Evolutionary conservation across 192 early-diverging fungal genomes (phyloP), one percentile per base, ranked within the genome.

Genomic region (Entomortierella lignicola): DNA sequence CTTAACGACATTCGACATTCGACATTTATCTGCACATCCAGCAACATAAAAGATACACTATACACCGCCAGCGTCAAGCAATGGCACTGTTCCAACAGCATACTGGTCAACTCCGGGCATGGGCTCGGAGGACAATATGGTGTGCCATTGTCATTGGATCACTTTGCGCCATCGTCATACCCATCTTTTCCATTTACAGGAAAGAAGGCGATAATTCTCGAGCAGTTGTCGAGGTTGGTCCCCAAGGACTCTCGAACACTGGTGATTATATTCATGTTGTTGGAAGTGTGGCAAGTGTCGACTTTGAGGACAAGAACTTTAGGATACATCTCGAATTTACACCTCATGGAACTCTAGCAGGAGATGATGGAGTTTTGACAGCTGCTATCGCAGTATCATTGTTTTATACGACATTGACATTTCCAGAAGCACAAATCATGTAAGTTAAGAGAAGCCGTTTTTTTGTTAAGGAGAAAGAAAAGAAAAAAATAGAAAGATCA

Each of bases 241-340:
- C 74, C 1, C 74, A 69, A 34, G 74, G 61, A 4, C 66, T 77
- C 0, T 77, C 74, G 0, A 66, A 77, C 21, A 77, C 74, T 12
- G 74, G 74, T 1, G 74, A 77, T 39, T 83, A 71, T 42, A 73
- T 83, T 23, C 72, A 77, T 42, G 82, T 83, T 15, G 60, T 77
- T 0, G 74, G 74, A 7, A 71, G 79, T 32, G 70, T 85, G 12
- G 51, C 81, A 52, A 72, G 77, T 60, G 82, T 85, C n/a, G 72
- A 83, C 37, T 85, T 85, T 59, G 68, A 81, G 17, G 82, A 72
- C 25, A 85, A 85, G 70, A 80, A 65, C 57, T 85, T 82, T 55
- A 63, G 74, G 7, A 60, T 85, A 0, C 82, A 85, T 56, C 83
- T 85, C 37, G 57, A 83, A 27, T 70, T 85, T 23, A 77, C 81